phyloP scores from a whole-genome alignment of 225 moss, liverwort and hornwort species.

The Bryoerythrophyllum caledonicum region DNA sequence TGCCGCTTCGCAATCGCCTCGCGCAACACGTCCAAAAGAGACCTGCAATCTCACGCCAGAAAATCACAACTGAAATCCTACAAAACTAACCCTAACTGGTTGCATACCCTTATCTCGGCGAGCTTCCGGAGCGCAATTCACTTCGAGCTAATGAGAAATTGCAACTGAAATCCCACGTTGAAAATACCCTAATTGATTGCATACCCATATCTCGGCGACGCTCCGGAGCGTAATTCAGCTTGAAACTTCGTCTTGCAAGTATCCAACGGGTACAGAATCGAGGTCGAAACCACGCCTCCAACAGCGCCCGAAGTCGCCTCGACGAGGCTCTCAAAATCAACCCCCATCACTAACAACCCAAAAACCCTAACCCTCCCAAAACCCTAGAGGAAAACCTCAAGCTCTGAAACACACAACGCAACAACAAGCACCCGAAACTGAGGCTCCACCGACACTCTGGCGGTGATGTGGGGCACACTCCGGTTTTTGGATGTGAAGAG shows the following conservation, averaged over 20 bases:
- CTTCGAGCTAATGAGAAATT: conserved; percentile 41
- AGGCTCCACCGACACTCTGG: not conserved
- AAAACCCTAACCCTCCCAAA: conserved; percentile 13
- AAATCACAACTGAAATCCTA: not conserved
- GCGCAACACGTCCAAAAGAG: conserved; percentile 61
- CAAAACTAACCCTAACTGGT: not conserved
- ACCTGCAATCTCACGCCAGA: conserved; percentile 33
- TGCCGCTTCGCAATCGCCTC: conserved; percentile 59
- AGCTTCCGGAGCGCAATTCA: conserved; percentile 53
- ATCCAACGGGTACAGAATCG: conserved; percentile 68
- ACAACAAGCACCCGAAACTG: not conserved
- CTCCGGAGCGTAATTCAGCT: conserved; percentile 52
- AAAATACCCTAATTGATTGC: not conserved
- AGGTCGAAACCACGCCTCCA: conserved; percentile 46
- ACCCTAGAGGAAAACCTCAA: not conserved
- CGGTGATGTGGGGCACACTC: conserved; percentile 5
- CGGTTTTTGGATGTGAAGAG: conserved; percentile 17
- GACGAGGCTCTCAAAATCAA: conserved; percentile 32
- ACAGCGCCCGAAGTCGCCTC: conserved; percentile 39
- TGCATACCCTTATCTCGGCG: conserved; percentile 55
- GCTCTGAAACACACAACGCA: not conserved
- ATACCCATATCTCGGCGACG: conserved; percentile 56
- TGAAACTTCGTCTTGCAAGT: conserved; percentile 85
- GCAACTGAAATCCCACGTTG: too few relatives aligned
- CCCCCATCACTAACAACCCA: conserved; percentile 24